phyloP scores from a whole-genome alignment of 2,329 filamentous ascomycete genomes.

The Calonectria montana region DNA sequence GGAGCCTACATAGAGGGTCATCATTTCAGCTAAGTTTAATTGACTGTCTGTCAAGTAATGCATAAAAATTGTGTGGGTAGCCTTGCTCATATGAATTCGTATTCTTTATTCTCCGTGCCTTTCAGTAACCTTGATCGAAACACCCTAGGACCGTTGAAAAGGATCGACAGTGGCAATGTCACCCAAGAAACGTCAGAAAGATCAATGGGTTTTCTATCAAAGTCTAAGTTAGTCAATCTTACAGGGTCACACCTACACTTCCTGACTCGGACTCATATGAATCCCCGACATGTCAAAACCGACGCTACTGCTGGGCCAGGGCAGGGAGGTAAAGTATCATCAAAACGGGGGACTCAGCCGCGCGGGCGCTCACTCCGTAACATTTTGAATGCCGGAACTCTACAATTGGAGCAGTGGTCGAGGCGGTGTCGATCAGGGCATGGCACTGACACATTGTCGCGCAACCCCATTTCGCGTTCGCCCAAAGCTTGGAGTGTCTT shows the following conservation, averaged over 20 bases:
- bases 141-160: not conserved
- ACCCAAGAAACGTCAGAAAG: slow-evolving; percentile 4
- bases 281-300: not conserved
- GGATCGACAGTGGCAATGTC: slow-evolving; percentile 4
- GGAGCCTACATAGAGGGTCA: not conserved
- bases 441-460: slow-evolving; percentile 14
- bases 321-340: not conserved
- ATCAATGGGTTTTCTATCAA: not conserved
- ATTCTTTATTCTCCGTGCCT: not conserved
- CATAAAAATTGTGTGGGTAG: not conserved
- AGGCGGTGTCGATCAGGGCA: slow-evolving; percentile 11
- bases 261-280: not conserved
- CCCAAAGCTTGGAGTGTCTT: slow-evolving; percentile 4
- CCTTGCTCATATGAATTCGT: not conserved
- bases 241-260: not conserved
- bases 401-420: not conserved
- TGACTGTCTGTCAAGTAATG: not conserved
- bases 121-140: not conserved
- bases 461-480: not conserved
- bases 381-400: not conserved
- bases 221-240: slow-evolving; percentile 7
- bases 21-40: not conserved
- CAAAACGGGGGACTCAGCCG: not conserved
- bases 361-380: not conserved
- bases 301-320: slow-evolving; percentile 2